A percentile compares a stretch with the other conserved stretches of the same genome.
These are phyloP conservation scores for Syzygium aromaticum DNA, from an alignment of 345 rosid genomes.

Conservation along the genomic window DNA sequence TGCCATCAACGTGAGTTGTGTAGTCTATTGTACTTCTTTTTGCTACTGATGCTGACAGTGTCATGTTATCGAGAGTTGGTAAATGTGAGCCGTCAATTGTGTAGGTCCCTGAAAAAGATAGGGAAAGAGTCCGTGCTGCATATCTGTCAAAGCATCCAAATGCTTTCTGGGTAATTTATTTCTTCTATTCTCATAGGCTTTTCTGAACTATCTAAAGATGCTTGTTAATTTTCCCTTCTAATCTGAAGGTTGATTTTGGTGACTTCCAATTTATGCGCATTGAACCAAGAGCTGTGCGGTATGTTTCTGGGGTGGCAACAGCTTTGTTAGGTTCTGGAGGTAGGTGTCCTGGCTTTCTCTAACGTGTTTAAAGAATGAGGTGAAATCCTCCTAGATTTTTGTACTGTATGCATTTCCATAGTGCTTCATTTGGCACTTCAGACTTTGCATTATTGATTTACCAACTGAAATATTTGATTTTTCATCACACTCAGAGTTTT, in stretches of 20 bases:
- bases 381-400: not conserved
- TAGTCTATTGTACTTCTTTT: not conserved
- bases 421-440: not conserved
- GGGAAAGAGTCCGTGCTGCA: constrained; percentile 51
- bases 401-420: not conserved
- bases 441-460: not conserved
- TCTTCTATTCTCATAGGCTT: constrained; percentile 1
- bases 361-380: not conserved
- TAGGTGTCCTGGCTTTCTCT: constrained; percentile 10
- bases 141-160: constrained; percentile 85
- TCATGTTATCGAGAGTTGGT: not conserved
- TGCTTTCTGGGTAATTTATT: constrained; percentile 78
- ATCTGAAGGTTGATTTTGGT: constrained; percentile 87
- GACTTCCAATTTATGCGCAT: constrained; percentile 84
- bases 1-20: constrained; percentile 57
- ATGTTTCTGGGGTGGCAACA: constrained; percentile 85
- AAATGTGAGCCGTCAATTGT: constrained; percentile 1
- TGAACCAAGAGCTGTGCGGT: constrained; percentile 74
- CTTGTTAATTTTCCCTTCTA: constrained; percentile 1
- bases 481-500: constrained; percentile 44
- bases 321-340: constrained; percentile 97
- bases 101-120: constrained; percentile 64
- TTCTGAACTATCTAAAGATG: not conserved
- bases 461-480: not conserved
- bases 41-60: not conserved